phyloP scores from a whole-genome alignment of 1,284 basidiomycete genomes.

The Ceratobasidium sp. region DNA sequence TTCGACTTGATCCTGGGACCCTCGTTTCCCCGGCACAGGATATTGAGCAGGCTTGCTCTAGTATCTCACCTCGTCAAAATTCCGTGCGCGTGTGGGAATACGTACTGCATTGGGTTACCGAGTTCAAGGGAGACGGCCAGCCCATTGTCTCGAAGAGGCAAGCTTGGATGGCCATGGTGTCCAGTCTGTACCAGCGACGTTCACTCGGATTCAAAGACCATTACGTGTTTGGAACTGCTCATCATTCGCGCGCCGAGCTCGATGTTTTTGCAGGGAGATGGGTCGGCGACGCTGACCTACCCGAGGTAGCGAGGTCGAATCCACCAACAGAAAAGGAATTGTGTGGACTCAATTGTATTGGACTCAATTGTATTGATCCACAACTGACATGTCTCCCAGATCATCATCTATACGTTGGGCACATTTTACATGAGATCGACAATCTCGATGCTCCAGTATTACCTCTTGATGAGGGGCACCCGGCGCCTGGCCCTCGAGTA shows the following conservation, averaged over 20 bases:
- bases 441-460: background rate
- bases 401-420: background rate
- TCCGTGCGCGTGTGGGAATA: background rate
- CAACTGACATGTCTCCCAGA: background rate
- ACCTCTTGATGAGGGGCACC: background rate
- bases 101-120: constrained; percentile 17
- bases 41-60: background rate
- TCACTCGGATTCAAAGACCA: constrained; percentile 4
- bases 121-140: background rate
- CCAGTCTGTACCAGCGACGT: constrained; percentile 17
- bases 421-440: background rate
- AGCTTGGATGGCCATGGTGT: constrained; percentile 10
- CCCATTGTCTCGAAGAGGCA: background rate
- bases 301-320: too few species aligned
- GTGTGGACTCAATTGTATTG: background rate
- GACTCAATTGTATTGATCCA: too few species aligned
- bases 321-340: background rate
- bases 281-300: background rate
- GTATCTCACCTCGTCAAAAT: background rate
- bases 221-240: constrained; percentile 16
- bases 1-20: background rate
- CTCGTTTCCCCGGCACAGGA: background rate
- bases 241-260: background rate
- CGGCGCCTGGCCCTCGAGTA: background rate
- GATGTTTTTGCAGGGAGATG: constrained; percentile 12